Percentiles rank a stretch among this genome's conserved stretches.
Conservation (phyloP, 106 monocot species). For the Ottelia alismoides region DNA sequence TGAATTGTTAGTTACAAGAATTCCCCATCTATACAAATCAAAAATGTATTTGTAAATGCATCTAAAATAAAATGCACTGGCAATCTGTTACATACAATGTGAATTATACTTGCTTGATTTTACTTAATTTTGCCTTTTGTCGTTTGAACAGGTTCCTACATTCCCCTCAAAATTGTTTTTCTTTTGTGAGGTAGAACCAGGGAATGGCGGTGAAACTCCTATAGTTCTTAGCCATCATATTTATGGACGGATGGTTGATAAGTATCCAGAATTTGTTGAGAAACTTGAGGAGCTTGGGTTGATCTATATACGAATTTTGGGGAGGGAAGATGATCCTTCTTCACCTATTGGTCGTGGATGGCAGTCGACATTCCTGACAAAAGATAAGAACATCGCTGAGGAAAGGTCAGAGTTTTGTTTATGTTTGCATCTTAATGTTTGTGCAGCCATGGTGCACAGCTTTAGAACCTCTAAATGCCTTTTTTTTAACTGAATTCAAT, state of each 20-base stretch:
- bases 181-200: conserved; percentile 85
- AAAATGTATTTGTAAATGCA: too few relatives aligned
- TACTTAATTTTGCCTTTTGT: too few relatives aligned
- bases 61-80: too few relatives aligned
- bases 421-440: too few relatives aligned
- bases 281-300: conserved; percentile 60
- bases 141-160: conserved; percentile 45
- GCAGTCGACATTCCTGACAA: conserved; percentile 87
- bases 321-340: conserved; percentile 68
- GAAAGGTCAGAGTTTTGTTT: conserved; percentile 48
- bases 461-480: too few relatives aligned
- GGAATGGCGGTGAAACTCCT: conserved; percentile 84
- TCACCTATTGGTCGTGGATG: conserved; percentile 87
- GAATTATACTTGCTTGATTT: too few relatives aligned
- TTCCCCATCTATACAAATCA: too few relatives aligned
- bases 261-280: conserved; percentile 65
- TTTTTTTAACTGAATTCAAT: too few relatives aligned
- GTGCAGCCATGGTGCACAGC: too few relatives aligned
- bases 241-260: conserved; percentile 57
- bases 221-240: conserved; percentile 69
- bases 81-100: too few relatives aligned
- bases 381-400: conserved; percentile 52
- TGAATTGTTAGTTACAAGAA: too few relatives aligned
- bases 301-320: conserved; percentile 55
- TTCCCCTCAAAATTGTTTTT: conserved; percentile 77